Percentiles rank a stretch among this genome's conserved stretches.
phyloP scores from a whole-genome alignment of 495 filamentous ascomycete genomes.

The Aspergillus cristatus region DNA sequence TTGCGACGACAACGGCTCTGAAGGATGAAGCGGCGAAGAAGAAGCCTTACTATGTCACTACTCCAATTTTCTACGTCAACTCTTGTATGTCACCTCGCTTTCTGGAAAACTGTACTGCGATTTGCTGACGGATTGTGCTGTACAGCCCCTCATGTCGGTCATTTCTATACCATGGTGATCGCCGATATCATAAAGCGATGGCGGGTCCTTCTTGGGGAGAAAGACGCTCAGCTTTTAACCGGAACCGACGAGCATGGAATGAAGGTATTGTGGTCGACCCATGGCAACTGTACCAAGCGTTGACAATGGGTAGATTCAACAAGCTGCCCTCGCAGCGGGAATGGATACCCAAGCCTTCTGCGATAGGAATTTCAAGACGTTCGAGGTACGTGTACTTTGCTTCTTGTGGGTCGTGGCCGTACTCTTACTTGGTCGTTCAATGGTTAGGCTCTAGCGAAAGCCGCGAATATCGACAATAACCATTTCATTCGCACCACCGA shows the following conservation, averaged over 20 bases:
- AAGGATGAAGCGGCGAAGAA: constrained; percentile 15
- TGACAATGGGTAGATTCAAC: constrained; percentile 56
- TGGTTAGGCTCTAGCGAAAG: constrained; percentile 52
- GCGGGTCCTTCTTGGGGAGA: constrained; percentile 64
- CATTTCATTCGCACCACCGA: constrained; percentile 91
- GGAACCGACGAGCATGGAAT: constrained; percentile 98
- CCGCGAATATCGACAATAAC: constrained; percentile 60
- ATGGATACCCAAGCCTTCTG: constrained; percentile 55
- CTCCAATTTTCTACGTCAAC: constrained; percentile 99
- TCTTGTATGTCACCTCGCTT: constrained; percentile 48
- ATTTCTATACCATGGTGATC: constrained; percentile 87
- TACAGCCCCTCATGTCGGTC: constrained; percentile 84
- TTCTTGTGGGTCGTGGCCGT: neutral
- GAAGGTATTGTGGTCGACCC: constrained; percentile 47
- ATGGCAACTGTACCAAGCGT: neutral
- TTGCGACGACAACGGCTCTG: constrained; percentile 21
- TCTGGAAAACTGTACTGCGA: neutral
- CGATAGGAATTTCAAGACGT: constrained; percentile 44
- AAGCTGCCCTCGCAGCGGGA: constrained; percentile 59
- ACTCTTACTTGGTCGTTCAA: neutral
- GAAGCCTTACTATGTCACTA: constrained; percentile 95
- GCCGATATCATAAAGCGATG: constrained; percentile 89
- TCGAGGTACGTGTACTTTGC: constrained; percentile 24
- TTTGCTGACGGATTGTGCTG: constrained; percentile 11
- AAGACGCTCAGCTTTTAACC: constrained; percentile 64